Conservation (phyloP, 805 yeast species). For the Candida palmyrensis region DNA sequence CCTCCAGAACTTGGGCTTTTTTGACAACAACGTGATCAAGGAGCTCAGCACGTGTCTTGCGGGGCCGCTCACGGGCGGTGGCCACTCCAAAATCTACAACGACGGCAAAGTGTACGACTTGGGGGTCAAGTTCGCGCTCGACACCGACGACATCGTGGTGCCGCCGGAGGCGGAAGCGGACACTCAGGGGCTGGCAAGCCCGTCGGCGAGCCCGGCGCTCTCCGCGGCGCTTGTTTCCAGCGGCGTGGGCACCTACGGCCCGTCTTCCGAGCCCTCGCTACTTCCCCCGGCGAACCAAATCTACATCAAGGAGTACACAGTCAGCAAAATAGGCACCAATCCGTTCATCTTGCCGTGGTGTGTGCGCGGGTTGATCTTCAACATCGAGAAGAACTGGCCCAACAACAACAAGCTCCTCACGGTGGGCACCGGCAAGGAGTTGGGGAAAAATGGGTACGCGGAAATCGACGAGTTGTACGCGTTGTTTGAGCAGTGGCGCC, state of each 20-base stretch:
- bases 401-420: conserved; percentile 34
- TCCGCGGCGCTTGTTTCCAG: conserved; percentile 11
- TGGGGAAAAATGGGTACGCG: conserved; percentile 33
- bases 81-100: conserved; percentile 86
- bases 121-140: conserved; percentile 69
- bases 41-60: conserved; percentile 73
- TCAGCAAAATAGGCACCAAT: conserved; percentile 65
- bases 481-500: conserved; percentile 83
- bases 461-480: conserved; percentile 58
- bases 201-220: not conserved
- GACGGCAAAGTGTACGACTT: conserved; percentile 79
- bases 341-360: conserved; percentile 94
- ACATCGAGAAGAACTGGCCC: conserved; percentile 45
- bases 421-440: conserved; percentile 26
- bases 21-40: conserved; percentile 81
- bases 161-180: conserved; percentile 20
- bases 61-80: conserved; percentile 92
- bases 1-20: conserved; percentile 68
- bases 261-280: conserved; percentile 4
- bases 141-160: conserved; percentile 57
- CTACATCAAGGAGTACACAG: conserved; percentile 45
- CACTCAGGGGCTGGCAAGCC: conserved; percentile 4
- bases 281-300: conserved; percentile 31
- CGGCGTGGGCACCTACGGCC: conserved; percentile 15
- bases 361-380: conserved; percentile 74